Conservation (phyloP, 345 rosid genomes). For the Gossypium arboreum region DNA sequence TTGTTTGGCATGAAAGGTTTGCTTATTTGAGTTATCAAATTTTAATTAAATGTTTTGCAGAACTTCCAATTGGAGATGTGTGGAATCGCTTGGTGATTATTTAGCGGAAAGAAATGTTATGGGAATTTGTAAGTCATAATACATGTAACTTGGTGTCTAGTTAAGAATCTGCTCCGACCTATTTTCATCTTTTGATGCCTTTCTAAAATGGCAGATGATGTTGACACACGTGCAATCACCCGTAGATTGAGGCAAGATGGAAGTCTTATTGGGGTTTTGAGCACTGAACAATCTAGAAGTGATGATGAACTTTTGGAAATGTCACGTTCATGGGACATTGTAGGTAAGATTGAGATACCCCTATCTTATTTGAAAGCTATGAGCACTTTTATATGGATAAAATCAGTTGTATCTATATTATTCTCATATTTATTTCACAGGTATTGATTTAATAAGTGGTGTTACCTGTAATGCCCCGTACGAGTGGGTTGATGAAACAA, state of each 20-base stretch:
- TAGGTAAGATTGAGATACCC: slow-evolving; percentile 39
- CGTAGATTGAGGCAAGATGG: slow-evolving; percentile 92
- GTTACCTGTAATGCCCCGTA: slow-evolving; percentile 80
- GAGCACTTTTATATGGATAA: background rate
- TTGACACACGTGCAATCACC: slow-evolving; percentile 94
- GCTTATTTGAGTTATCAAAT: background rate
- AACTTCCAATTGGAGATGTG: slow-evolving; percentile 92
- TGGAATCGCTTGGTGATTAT: slow-evolving; percentile 70
- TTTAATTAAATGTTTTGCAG: slow-evolving; percentile 35
- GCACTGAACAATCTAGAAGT: slow-evolving; percentile 72
- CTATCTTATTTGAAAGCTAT: background rate
- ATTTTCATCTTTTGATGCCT: slow-evolving; percentile 12
- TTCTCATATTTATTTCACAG: slow-evolving; percentile 36
- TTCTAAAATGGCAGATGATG: slow-evolving; percentile 56
- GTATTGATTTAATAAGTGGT: slow-evolving; percentile 83
- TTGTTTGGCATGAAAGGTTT: background rate
- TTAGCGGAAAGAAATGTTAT: slow-evolving; percentile 81
- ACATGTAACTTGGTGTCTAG: background rate
- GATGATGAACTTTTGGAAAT: slow-evolving; percentile 75
- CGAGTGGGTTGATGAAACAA: slow-evolving; percentile 74
- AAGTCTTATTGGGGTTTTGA: slow-evolving; percentile 90
- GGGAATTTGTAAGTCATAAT: slow-evolving; percentile 68
- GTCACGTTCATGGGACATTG: slow-evolving; percentile 90
- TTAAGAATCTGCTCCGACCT: background rate
- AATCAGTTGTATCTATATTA: background rate